Base-by-base conservation (phyloP, 345 rosid species). In the Abelmoschus esculentus region DNA sequence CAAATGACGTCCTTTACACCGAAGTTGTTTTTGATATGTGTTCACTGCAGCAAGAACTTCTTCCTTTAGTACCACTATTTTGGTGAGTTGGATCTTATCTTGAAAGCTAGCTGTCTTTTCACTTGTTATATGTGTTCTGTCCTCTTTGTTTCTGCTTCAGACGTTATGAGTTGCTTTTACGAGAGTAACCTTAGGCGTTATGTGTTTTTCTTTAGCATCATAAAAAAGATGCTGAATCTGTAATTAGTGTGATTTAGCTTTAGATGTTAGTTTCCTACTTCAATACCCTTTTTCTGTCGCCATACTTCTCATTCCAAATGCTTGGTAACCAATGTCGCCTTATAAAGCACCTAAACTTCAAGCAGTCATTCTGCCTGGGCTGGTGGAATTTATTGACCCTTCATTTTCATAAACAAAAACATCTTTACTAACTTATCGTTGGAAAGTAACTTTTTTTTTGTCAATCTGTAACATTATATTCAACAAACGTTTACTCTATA, bases 11-110 rank as follows among this genome's bases (percentile, higher is more conserved):
- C 61, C 83, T 91, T 67, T 95, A 95, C 69, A 73, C 90, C 55
- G 98, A 95, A 85, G 89, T 86, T 68, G 97, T 90, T 76, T 92
- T 95, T 72, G 81, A 95, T 78, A 88, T 90, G 88, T 85, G 90
- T 76, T 76, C 92, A 14, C 80, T 91, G 78, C 87, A 88, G 76
- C 96, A 82, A 79, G 97, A 90, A 77, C 93, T 91, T 80, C 90
- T 95, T 81, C 96, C 90, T 26, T 79, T 88, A 55, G 85, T 95
- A 61, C 99, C 97, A 53, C 93, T 95, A 69, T 93, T 93, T 83
- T 93, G 97, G 98, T 93, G 74, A 83, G 83, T 28, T 77, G 63
- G 81, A 19, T 74, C 53, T 74, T 78, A 66, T 72, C 61, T 71
- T 56, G 18, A 61, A 66, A 68, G 72, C 44, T 62, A 19, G 52